Conservation (phyloP, 129 eudicot genomes). For the Saussurea involucrata region DNA sequence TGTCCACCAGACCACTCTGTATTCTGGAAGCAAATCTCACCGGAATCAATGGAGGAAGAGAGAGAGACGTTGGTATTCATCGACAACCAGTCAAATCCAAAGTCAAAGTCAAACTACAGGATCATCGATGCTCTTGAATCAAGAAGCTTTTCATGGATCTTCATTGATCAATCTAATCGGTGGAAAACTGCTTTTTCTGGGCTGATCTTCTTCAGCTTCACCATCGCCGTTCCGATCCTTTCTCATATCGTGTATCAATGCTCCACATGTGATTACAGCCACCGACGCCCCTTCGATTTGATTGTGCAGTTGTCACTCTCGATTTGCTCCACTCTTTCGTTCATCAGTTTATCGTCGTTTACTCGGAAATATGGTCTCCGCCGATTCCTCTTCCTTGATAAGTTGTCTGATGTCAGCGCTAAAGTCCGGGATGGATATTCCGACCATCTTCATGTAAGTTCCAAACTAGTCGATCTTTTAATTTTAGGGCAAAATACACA, state of each 20-base stretch:
- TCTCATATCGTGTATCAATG: conserved; percentile 71
- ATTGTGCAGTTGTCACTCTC: conserved; percentile 73
- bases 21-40: neutral
- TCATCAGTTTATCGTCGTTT: conserved; percentile 48
- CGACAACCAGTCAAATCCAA: neutral
- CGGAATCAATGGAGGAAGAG: conserved; percentile 32
- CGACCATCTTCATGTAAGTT: conserved; percentile 65
- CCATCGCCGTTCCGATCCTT: conserved; percentile 60
- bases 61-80: conserved; percentile 14
- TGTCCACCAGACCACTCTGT: conserved; percentile 3
- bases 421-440: conserved; percentile 67
- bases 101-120: conserved; percentile 30
- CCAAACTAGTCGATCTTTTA: too few species aligned
- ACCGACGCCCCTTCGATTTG: conserved; percentile 63
- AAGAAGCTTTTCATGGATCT: conserved; percentile 57
- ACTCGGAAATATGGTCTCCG: conserved; percentile 63
- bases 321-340: conserved; percentile 48
- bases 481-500: too few species aligned
- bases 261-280: conserved; percentile 51
- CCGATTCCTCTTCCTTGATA: conserved; percentile 76
- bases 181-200: conserved; percentile 64
- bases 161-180: conserved; percentile 61
- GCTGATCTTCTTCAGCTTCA: conserved; percentile 57
- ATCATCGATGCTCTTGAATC: conserved; percentile 44
- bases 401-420: conserved; percentile 52